phyloP scores from a whole-genome alignment of 805 yeast genomes.

The Jamesozyma rosinii region DNA sequence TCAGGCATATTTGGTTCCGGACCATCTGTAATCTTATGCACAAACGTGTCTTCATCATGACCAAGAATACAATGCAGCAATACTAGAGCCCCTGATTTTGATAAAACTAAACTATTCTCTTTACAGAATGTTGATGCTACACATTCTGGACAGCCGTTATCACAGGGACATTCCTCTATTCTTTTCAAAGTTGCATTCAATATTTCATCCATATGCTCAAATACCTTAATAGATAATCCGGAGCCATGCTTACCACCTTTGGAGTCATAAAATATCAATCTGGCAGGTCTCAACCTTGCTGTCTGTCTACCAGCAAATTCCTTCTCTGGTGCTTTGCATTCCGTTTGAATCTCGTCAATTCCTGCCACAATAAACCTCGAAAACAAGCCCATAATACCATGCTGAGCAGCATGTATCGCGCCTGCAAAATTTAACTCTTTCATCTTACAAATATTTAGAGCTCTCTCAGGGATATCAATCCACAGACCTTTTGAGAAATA shows the following conservation, averaged over 20 bases:
- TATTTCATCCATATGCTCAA: slow-evolving; percentile 64
- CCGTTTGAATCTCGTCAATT: slow-evolving; percentile 74
- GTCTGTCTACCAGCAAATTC: slow-evolving; percentile 78
- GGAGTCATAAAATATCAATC: slow-evolving; percentile 75
- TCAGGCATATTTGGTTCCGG: slow-evolving; percentile 72
- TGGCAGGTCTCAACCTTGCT: slow-evolving; percentile 69
- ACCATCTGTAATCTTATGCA: slow-evolving; percentile 44
- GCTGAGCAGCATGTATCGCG: slow-evolving; percentile 95
- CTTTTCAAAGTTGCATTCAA: slow-evolving; percentile 50
- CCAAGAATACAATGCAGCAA: slow-evolving; percentile 58
- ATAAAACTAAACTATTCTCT: slow-evolving; percentile 72
- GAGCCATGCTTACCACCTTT: slow-evolving; percentile 74
- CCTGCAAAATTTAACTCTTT: slow-evolving; percentile 70
- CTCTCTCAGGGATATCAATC: slow-evolving; percentile 73
- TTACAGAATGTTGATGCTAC: slow-evolving; percentile 76
- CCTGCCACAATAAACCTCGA: slow-evolving; percentile 69
- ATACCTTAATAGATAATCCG: slow-evolving; percentile 72
- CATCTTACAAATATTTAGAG: slow-evolving; percentile 46
- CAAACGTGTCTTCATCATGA: slow-evolving; percentile 29
- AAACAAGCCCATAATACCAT: slow-evolving; percentile 69
- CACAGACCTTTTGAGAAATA: slow-evolving; percentile 74
- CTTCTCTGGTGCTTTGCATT: slow-evolving; percentile 95
- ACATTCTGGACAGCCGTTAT: slow-evolving; percentile 68
- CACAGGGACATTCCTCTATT: slow-evolving; percentile 57
- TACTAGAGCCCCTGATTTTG: slow-evolving; percentile 76